These are phyloP conservation scores for Lyophyllum semitale DNA, from an alignment of 768 basidiomycete species.

Conservation along the genomic window DNA sequence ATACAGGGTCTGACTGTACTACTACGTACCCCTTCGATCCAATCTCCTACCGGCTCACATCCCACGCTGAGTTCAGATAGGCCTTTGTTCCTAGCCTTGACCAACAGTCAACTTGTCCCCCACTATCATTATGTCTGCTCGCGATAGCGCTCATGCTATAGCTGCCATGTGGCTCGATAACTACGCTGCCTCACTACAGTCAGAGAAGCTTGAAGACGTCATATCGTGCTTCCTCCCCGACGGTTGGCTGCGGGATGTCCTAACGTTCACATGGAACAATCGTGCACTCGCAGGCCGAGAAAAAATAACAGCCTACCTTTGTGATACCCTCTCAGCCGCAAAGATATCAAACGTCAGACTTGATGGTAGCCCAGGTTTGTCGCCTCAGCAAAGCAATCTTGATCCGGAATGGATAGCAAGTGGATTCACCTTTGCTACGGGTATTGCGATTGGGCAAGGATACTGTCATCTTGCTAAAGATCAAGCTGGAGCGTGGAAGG, in stretches of 20 bases:
- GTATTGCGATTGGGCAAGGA: constrained; percentile 31
- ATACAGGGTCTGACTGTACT: no score
- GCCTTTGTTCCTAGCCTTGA: neutral
- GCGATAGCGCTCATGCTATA: neutral
- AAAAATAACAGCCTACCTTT: constrained; percentile 34
- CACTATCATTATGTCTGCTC: neutral
- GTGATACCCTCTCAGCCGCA: constrained; percentile 18
- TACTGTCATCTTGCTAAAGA: constrained; percentile 32
- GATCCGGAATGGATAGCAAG: constrained; percentile 29
- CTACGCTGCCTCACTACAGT: constrained; percentile 20
- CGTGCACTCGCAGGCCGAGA: constrained; percentile 35
- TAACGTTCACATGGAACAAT: constrained; percentile 45
- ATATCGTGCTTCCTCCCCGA: constrained; percentile 28
- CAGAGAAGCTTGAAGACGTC: constrained; percentile 22
- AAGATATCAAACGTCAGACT: constrained; percentile 28
- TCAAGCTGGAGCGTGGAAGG: constrained; percentile 31
- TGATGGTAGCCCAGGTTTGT: constrained; percentile 21
- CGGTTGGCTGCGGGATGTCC: constrained; percentile 43
- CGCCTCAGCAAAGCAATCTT: constrained; percentile 17
- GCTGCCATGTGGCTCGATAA: constrained; percentile 26
- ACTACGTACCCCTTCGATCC: no score
- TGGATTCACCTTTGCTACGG: constrained; percentile 39
- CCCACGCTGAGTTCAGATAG: neutral
- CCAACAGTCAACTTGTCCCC: neutral
- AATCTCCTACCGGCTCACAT: no score